Evolutionary conservation across 2,329 filamentous ascomycete species (phyloP), one percentile per base, ranked within the genome.

Genomic region (Ceratocystis lukuohia): DNA sequence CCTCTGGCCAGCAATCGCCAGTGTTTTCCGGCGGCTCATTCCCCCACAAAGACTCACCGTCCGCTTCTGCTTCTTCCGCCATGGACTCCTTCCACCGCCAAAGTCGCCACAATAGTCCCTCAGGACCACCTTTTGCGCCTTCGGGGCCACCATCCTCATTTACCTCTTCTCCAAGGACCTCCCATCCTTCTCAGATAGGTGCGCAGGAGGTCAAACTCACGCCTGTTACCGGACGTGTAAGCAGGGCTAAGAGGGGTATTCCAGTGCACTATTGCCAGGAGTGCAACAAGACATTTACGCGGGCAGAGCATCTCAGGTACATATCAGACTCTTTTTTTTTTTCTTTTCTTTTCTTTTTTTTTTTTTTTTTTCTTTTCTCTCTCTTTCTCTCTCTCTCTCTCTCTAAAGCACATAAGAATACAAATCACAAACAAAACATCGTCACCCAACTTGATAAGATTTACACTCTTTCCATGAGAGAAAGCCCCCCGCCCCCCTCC

Each of bases 291-390:
- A 85, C 81, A 1, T 86, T 86, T 69, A 85, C 83, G 12, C 77
- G 84, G 71, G 84, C 83, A 37, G 83, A 86, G 71, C 84, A 86
- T 73, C 74, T 86, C 53, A 82, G 82, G 83, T 85, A 72, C 69
- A 75, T 71, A 64, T 48, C 25, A 15, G 30, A 15, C 12, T 41
- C 15, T 37, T 8, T 8, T 6, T 30, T 6, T 30, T 30, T 7
- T 72, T 22, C 12, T 41, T 41, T 15, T 41, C 1, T 4, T 41
- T 12, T 20, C 20, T 20, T 20, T 22, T 22, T n/a, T n/a, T n/a
- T 1, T 15, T 41, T 4, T 12, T 1, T 41, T 1, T 37, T 37
- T 37, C 7, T 5, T 37, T 10, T 37, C 8, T 37, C 8, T 33
- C 30, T 22, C 22, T 22, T 0, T 33, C 7, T 33, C 33, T 46